Base-by-base conservation (phyloP, 2,329 filamentous ascomycete species). In the Penicillium sp. region DNA sequence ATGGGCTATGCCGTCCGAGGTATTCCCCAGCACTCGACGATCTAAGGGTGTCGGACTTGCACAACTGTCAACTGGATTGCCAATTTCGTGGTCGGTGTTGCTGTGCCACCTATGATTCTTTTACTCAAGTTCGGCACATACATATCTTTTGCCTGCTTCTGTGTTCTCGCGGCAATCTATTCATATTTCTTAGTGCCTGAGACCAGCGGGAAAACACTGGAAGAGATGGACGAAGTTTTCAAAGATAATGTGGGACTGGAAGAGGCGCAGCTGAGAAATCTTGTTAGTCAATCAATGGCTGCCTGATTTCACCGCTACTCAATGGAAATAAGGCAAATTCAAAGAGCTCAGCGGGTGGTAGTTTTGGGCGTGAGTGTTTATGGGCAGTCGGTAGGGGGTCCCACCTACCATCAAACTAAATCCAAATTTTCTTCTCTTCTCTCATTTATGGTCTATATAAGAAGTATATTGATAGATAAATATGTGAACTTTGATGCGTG, bases 1-100 rank as follows among this genome's bases (percentile, higher is more conserved):
- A 0, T 77, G 72, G 73, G 63, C 68, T 1, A 59, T 77, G 0
- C 72, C 73, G 0, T 61, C 72, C 0, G 75, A 77, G 36, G 65
- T 75, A 0, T 77, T 74, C 48, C 63, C 72, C 0, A 73, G 55
- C 13, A 61, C 71, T 0, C 68, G 57, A 9, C 62, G 74, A 3
- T 66, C 72, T 0, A 75, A 75, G 54, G 74, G 75, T 2, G 73
- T 76, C 1, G n/a, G 73, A 67, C 0, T 61, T 69, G 2, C 63
- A 69, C 0, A 73, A 71, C 0, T 66, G 67, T 44, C 14, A 75
- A 70, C 49, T 75, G 72, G 72, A 61, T 73, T 56, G 69, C 70
- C 60, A 74, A 74, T 58, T 75, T 75, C 52, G 65, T 67, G 16
- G 68, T 75, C 42, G 73, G 67, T 2, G 66, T 73, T 49, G 66